Evolutionary conservation across 2,329 filamentous ascomycete genomes (phyloP), one percentile per base, ranked within the genome.

Genomic region (Claviceps arundinis): DNA sequence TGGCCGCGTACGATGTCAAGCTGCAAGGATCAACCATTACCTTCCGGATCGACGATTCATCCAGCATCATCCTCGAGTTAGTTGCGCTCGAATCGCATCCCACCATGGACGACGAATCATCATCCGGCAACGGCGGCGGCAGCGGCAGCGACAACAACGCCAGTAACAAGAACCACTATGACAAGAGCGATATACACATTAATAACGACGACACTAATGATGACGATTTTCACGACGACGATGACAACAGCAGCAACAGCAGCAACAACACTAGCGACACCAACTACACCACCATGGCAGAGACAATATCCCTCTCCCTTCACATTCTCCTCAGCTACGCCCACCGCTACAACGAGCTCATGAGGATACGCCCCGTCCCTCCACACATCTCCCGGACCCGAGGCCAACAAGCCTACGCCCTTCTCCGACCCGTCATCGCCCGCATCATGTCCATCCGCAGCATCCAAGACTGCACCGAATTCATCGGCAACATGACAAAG

Each of bases 311-410:
- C 2, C 72, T 86, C 48, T 76, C 80, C 0, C 74, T 95, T 3
- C 82, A 88, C 42, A 75, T 96, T 22, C 74, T 96, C 2, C 79
- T 97, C 7, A 80, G 78, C 48, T 83, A 90, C 57, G 82, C 87
- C 2, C 91, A 97, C 64, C 80, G 85, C 9, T 80, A 86, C 62
- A 89, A 84, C 57, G 78, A 88, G 55, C 73, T 81, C 41, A 77
- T 78, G 44, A 80, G 89, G 51, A 85, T 83, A 1, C 78, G 82
- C 34, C 73, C 81, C 42, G 57, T 69, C 37, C 62, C 70, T 37
- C 65, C 70, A 54, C 57, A 73, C 56, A 60, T 70, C 59, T 56
- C 63, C 26, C 65, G 68, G 48, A 59, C 64, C 30, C 59, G 68
- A 9, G 64, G 68, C 4, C 66, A 69, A 44, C 70, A 71, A 38